Evolutionary conservation across 768 basidiomycete genomes (phyloP).

Genomic region (Hortiboletus flavorubellus): DNA sequence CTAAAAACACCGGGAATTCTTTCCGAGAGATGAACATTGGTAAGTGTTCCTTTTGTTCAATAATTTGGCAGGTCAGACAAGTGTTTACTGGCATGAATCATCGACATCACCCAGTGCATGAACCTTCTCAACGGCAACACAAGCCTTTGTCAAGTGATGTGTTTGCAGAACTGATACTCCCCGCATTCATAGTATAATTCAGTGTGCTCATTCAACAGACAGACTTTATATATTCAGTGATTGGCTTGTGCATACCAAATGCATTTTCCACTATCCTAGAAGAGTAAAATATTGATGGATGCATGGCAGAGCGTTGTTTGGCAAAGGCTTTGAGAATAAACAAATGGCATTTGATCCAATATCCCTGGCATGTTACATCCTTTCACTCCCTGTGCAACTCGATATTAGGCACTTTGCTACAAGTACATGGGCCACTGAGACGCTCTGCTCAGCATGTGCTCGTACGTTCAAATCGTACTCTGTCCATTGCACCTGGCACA

Average conservation of each 20-base stretch:
- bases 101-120: no score
- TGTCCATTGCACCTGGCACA: constrained; percentile 9
- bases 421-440: constrained; percentile 14
- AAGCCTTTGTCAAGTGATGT: no score
- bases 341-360: neutral
- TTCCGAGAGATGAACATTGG: neutral
- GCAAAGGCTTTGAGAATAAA: constrained; percentile 19
- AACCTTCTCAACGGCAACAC: no score
- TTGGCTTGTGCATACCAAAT: neutral
- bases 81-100: no score
- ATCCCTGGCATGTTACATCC: neutral
- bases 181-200: no score
- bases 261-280: no score
- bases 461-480: constrained; percentile 6
- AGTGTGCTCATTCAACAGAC: no score
- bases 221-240: neutral
- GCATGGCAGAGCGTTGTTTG: constrained; percentile 5
- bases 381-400: neutral
- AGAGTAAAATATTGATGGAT: no score
- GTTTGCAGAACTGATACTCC: no score
- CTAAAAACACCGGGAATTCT: neutral
- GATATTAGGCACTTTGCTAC: constrained; percentile 13
- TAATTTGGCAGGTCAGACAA: no score
- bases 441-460: constrained; percentile 10
- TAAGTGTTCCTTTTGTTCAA: neutral